Percentiles rank a stretch among this genome's conserved stretches.
phyloP scores from a whole-genome alignment of 129 eudicot species.

The Flaveria ramosissima region DNA sequence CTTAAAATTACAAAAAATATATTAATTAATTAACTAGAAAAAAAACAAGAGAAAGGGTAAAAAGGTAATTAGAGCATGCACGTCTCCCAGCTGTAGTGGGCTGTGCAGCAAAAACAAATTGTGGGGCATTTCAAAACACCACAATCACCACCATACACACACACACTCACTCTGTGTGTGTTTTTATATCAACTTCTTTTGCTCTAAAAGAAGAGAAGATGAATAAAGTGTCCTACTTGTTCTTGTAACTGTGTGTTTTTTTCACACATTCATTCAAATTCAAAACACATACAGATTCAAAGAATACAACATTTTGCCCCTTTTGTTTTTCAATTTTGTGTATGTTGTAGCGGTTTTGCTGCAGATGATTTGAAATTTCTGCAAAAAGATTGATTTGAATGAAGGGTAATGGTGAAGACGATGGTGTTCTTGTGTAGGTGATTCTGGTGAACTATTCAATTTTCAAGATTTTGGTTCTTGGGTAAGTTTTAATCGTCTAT shows the following conservation, averaged over 20 bases:
- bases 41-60: conserved; percentile 25
- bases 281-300: neutral
- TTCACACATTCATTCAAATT: conserved; percentile 36
- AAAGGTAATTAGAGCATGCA: conserved; percentile 32
- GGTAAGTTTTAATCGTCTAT: conserved; percentile 25
- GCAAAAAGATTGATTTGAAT: conserved; percentile 10
- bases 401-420: neutral
- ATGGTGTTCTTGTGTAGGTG: conserved; percentile 29
- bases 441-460: conserved; percentile 13
- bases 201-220: conserved; percentile 37
- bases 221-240: conserved; percentile 34
- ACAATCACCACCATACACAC: conserved; percentile 15
- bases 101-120: conserved; percentile 42
- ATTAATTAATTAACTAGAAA: neutral
- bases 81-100: conserved; percentile 50
- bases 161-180: conserved; percentile 22
- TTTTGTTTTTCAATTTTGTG: conserved; percentile 36
- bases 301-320: conserved; percentile 23
- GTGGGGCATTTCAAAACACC: conserved; percentile 47
- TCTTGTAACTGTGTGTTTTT: conserved; percentile 38
- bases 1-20: neutral
- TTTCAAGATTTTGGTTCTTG: conserved; percentile 31
- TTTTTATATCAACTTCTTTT: conserved; percentile 31
- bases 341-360: conserved; percentile 16
- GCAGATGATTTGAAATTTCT: conserved; percentile 20